Base-by-base conservation (phyloP, 352 stramenopile species). In the Peronosclerospora sorghi region DNA sequence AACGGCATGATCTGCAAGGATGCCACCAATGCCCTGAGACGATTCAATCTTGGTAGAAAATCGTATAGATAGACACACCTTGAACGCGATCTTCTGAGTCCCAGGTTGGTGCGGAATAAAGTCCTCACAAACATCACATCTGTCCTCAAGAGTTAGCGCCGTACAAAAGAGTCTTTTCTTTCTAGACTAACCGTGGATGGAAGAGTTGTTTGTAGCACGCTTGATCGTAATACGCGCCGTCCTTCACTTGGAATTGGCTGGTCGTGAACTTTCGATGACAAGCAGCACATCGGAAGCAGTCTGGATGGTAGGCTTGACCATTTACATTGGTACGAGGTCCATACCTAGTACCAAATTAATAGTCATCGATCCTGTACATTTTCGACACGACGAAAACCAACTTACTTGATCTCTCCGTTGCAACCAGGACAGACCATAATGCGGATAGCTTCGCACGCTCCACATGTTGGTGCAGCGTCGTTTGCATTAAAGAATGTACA, bases 191-290 rank as follows among this genome's bases (percentile, higher is more conserved):
- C 65, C 58, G 55, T 8, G 72, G 75, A 32, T 83, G 65, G 35
- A 69, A 87, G 26, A 87, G 70, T 40, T 66, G 54, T 32, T 68
- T 65, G 57, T 73, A 83, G 55, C 72, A 87, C 27, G 76, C 59
- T 8, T 66, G 39, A 29, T 87, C 72, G 43, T 87, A 87, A 48
- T 63, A 74, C 45, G 81, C 69, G 27, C 63, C 65, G 18, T 78
- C 61, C 23, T 78, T 69, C 20, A 73, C 45, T 36, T 75, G 45
- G 45, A 81, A 81, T 43, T 72, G 59, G 50, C 50, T 54, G 8
- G 43, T 65, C 9, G 43, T 21, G 35, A 81, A 72, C 19, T 57
- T 59, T 20, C 55, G 34, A 32, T 62, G 45, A 43, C 68, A 81
- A 10, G 55, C 56, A 43, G 63, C 44, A 29, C 68, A 81, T 32